phyloP scores from a whole-genome alignment of 164 flowering plant genomes.

The Warburgia ugandensis region DNA sequence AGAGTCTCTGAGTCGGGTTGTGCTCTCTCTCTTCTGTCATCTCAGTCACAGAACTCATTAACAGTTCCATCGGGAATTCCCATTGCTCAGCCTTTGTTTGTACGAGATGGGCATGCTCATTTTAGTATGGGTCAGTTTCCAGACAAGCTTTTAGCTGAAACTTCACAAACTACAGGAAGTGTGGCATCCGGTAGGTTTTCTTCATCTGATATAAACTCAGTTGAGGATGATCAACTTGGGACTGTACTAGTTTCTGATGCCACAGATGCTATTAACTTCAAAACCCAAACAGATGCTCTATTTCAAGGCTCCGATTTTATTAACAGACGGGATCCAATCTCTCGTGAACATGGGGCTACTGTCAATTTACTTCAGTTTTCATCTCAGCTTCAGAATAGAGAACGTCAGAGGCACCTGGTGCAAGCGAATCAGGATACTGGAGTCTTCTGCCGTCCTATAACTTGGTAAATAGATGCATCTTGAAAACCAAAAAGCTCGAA shows the following conservation, averaged over 20 bases:
- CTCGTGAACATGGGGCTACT: conserved; percentile 28
- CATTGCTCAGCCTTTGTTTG: conserved; percentile 19
- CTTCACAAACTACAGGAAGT: conserved; percentile 29
- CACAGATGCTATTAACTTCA: conserved; percentile 23
- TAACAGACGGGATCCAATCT: conserved; percentile 18
- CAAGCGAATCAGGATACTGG: conserved; percentile 36
- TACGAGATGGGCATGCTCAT: conserved; percentile 15
- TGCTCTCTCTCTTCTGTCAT: conserved; percentile 89
- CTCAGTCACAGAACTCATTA: conserved; percentile 39
- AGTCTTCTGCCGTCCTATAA: too few relatives aligned
- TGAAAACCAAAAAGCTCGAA: too few relatives aligned
- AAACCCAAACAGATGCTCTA: conserved; percentile 20
- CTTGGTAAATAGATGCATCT: too few relatives aligned
- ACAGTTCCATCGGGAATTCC: conserved; percentile 32
- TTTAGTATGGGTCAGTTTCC: conserved; percentile 23
- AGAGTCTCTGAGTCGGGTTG: conserved; percentile 39
- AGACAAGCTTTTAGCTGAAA: conserved; percentile 21
- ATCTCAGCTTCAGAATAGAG: conserved; percentile 53
- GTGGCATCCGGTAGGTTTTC: conserved; percentile 27
- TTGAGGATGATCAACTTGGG: conserved; percentile 26
- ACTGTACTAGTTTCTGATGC: conserved; percentile 28
- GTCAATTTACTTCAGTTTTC: conserved; percentile 48
- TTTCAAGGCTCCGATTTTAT: conserved; percentile 25
- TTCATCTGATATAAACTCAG: conserved; percentile 24
- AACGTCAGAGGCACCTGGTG: conserved; percentile 31